Evolutionary conservation across 768 basidiomycete genomes (phyloP).

Genomic region (Tubosaeta sp.): DNA sequence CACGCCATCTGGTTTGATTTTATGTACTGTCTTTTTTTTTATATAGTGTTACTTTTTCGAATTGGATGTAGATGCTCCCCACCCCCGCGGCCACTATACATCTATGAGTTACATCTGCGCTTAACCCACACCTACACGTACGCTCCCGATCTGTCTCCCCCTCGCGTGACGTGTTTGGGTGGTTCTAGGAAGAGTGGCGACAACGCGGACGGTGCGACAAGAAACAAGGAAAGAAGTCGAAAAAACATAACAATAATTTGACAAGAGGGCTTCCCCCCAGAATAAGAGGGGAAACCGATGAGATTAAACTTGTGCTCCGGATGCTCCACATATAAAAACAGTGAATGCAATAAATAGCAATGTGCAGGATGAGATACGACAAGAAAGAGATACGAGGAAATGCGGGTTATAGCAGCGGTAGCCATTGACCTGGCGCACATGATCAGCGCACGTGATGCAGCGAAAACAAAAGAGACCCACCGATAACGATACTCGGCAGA

Average conservation of each 20-base stretch:
- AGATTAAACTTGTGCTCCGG: neutral
- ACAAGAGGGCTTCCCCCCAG: neutral
- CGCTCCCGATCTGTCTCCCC: neutral
- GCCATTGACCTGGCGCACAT: slow-evolving; percentile 70
- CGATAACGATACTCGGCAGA: slow-evolving; percentile 84
- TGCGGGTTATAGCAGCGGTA: slow-evolving; percentile 60
- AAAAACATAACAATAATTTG: neutral
- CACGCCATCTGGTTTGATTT: neutral
- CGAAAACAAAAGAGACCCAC: slow-evolving; percentile 35
- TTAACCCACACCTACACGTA: neutral
- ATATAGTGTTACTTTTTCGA: neutral
- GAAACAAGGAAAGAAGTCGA: neutral
- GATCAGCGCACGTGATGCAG: neutral
- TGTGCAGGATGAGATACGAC: slow-evolving; percentile 9
- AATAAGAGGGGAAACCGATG: neutral
- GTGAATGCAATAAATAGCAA: slow-evolving; percentile 8
- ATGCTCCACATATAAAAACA: neutral
- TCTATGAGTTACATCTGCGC: neutral
- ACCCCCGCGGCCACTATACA: neutral
- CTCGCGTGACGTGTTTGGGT: neutral
- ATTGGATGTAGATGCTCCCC: neutral
- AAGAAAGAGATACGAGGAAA: neutral
- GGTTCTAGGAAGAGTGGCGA: neutral
- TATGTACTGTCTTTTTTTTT: neutral
- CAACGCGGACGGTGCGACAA: neutral